These are phyloP conservation scores for Ramaria rubella DNA, from an alignment of 768 basidiomycete species.

Conservation along the genomic window DNA sequence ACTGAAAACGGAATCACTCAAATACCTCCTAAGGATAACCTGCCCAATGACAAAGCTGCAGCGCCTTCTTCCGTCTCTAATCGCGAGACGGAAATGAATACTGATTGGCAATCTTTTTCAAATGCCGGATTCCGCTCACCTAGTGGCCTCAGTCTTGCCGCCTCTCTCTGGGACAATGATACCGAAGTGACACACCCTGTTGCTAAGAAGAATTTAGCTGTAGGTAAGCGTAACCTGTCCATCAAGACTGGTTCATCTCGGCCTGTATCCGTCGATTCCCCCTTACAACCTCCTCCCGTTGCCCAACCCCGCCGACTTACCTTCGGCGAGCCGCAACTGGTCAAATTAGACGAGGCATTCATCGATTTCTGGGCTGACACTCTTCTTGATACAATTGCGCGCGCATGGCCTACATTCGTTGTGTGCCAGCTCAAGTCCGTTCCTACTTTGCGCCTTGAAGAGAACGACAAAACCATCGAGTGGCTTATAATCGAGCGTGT, in stretches of 20 bases:
- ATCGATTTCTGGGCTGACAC: slow-evolving; percentile 79
- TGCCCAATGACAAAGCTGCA: not conserved
- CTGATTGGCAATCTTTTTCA: slow-evolving; percentile 68
- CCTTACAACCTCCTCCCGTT: not conserved
- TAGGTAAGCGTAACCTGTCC: not conserved
- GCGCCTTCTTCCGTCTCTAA: not conserved
- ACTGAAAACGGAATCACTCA: not conserved
- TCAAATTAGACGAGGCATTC: slow-evolving; percentile 75
- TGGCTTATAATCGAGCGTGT: slow-evolving; percentile 70
- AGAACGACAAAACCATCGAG: slow-evolving; percentile 36
- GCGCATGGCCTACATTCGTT: slow-evolving; percentile 62
- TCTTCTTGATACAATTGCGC: slow-evolving; percentile 58
- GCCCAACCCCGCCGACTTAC: not conserved
- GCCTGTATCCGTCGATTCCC: not conserved
- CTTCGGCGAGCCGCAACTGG: slow-evolving; percentile 24
- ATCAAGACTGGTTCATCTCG: not conserved
- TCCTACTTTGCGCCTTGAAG: not conserved
- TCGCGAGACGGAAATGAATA: slow-evolving; percentile 22
- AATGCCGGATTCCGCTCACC: slow-evolving; percentile 50
- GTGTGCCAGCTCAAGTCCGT: slow-evolving; percentile 56
- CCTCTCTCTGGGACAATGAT: slow-evolving; percentile 54
- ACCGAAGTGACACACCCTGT: slow-evolving; percentile 46
- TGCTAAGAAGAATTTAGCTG: not conserved
- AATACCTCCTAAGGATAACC: not conserved
- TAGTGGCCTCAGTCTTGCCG: slow-evolving; percentile 40